Evolutionary conservation across 495 filamentous ascomycete genomes (phyloP).

Genomic region (Umbilicaria muhlenbergii): DNA sequence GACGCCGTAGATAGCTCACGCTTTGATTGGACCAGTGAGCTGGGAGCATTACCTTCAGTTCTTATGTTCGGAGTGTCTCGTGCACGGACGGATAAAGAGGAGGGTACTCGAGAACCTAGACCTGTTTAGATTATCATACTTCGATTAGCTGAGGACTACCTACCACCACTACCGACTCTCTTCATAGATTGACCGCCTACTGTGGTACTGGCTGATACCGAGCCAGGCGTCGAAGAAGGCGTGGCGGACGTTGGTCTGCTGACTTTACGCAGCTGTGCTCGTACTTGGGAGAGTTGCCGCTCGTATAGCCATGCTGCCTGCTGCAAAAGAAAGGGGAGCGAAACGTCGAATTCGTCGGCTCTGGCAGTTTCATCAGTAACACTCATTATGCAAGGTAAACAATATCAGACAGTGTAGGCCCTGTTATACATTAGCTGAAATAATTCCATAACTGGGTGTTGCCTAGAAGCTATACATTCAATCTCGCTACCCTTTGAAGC

Average conservation of each 20-base stretch:
- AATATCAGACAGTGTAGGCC: conserved; percentile 58
- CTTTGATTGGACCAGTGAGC: too few species aligned
- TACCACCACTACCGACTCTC: conserved; percentile 40
- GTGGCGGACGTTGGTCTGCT: conserved; percentile 31
- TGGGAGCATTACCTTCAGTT: background rate
- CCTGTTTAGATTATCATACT: conserved; percentile 1
- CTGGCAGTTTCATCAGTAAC: conserved; percentile 18
- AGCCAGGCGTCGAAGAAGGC: conserved; percentile 32
- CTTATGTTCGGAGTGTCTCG: conserved; percentile 34
- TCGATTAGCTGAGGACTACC: conserved; percentile 8
- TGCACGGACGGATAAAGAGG: conserved; percentile 43
- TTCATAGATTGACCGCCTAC: conserved; percentile 41
- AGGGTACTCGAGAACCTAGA: conserved; percentile 38
- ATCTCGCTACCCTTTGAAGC: conserved; percentile 58
- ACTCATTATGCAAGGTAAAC: conserved; percentile 7
- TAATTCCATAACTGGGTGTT: background rate
- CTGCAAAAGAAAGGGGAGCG: conserved; percentile 76
- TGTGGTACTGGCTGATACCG: conserved; percentile 30
- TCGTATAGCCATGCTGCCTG: conserved; percentile 94
- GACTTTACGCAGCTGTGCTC: conserved; percentile 77
- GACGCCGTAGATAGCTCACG: too few species aligned
- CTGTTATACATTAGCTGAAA: conserved; percentile 23
- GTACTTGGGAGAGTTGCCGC: conserved; percentile 71
- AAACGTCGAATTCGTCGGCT: conserved; percentile 52
- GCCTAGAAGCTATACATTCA: conserved; percentile 45